Base-by-base conservation (phyloP, 257 asterid species). In the Linderniella brevidens region DNA sequence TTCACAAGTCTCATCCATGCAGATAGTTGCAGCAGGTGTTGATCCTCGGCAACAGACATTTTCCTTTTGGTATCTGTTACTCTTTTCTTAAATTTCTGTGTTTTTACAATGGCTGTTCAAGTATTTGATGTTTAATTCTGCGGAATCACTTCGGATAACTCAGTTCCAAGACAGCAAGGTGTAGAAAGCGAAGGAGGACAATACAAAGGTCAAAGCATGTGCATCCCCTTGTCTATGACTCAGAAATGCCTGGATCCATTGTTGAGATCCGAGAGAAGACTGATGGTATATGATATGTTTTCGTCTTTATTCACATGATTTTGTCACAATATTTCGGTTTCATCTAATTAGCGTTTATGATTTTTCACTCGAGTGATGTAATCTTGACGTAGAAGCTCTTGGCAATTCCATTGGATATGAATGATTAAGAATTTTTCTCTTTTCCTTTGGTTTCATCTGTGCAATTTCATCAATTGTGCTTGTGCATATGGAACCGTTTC, bases 11-110 rank as follows among this genome's bases (percentile, higher is more conserved):
- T 55, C 52, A 35, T 55, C 58, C 52, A 19, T 61, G 63, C 92
- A 90, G 99, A 63, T 64, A 55, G 79, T 82, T 68, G 86, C 85
- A 43, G 82, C 81, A 64, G 93, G 93, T 29, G 84, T 79, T 65
- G 96, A 90, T 68, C 96, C 93, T 44, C 72, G 79, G 80, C 79
- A 75, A 58, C 93, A 85, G 48, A 79, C 93, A 4, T 86, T 90
- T 69, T 62, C 64, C 75, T 72, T 73, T 68, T 70, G 96, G 99
- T 90, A 79, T 48, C 75, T 42, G 15, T 50, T 17, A 40, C 49
- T 9, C 29, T 19, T 47, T 20, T 5, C 4, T 47, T 19, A 46
- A 15, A 46, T 17, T 25, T n/a, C 3, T 9, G 18, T 17, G 9
- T 17, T 4, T 46, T 18, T 1, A 13, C 8, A 11, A 46, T 46